phyloP scores from a whole-genome alignment of 495 filamentous ascomycete species.

The Penicillium diatomitis region DNA sequence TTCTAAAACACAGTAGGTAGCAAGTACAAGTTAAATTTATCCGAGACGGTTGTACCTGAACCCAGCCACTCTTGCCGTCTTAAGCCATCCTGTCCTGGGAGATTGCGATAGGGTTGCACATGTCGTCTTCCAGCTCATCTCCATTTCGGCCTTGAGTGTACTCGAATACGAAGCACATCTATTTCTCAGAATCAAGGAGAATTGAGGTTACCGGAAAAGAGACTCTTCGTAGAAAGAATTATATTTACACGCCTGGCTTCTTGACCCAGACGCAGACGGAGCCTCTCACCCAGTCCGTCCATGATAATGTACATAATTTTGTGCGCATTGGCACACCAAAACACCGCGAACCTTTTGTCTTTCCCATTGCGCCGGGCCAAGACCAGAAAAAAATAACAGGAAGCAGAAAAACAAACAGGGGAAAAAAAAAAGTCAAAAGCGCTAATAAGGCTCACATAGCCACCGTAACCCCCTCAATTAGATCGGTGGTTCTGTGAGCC shows the following conservation, averaged over 20 bases:
- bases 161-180: no score
- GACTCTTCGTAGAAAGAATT: background rate
- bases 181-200: background rate
- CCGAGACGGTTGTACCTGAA: no score
- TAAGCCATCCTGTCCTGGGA: no score
- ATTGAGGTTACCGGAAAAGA: slow-evolving; percentile 2
- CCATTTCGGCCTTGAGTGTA: no score
- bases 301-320: slow-evolving; percentile 10
- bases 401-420: background rate
- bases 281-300: background rate
- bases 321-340: slow-evolving; percentile 1
- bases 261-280: background rate
- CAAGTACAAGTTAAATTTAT: no score
- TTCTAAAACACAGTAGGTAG: no score
- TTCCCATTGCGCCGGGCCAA: background rate
- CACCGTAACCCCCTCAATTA: background rate
- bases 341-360: background rate
- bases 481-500: background rate
- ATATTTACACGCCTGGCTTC: slow-evolving; percentile 11
- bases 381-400: background rate
- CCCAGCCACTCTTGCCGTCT: no score
- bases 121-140: no score
- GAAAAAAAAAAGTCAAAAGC: background rate
- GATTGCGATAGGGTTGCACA: no score
- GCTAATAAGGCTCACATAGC: background rate